These are phyloP conservation scores for Petrea volubilis DNA, from an alignment of 257 asterid species.

Conservation along the genomic window DNA sequence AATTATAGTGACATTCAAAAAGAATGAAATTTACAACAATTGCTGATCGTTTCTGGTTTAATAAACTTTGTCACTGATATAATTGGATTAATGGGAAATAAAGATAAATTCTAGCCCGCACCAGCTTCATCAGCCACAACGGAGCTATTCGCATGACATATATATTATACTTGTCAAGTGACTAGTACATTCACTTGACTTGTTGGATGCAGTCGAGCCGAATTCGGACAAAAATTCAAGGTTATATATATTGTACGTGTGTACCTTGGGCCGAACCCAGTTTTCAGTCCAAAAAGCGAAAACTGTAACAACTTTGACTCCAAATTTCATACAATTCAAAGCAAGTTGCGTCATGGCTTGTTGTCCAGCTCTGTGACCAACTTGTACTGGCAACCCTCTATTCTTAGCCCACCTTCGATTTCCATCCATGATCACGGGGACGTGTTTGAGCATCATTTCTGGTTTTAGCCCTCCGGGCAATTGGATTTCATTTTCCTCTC, in stretches of 20 bases:
- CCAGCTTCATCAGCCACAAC: no score
- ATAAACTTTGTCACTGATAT: no score
- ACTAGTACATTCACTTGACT: no score
- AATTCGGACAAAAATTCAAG: not conserved
- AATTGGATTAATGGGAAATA: no score
- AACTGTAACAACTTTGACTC: slow-evolving; percentile 21
- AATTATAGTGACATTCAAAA: not conserved
- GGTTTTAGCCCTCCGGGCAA: slow-evolving; percentile 4
- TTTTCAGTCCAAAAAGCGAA: slow-evolving; percentile 29
- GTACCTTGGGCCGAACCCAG: slow-evolving; percentile 19
- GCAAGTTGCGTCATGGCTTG: slow-evolving; percentile 8
- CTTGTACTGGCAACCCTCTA: not conserved
- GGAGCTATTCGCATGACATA: no score
- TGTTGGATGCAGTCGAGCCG: no score
- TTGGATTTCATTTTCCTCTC: not conserved
- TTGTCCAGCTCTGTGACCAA: slow-evolving; percentile 14
- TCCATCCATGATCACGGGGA: slow-evolving; percentile 26
- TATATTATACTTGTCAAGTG: no score
- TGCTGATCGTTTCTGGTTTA: no score
- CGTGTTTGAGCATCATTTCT: slow-evolving; percentile 25
- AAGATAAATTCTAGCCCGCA: no score
- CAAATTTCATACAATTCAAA: slow-evolving; percentile 8
- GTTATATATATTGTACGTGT: not conserved
- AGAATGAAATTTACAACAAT: not conserved
- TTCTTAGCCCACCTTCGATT: slow-evolving; percentile 21